These are phyloP conservation scores for Phytophthora crassamura DNA, from an alignment of 352 stramenopile genomes.

Conservation along the genomic window DNA sequence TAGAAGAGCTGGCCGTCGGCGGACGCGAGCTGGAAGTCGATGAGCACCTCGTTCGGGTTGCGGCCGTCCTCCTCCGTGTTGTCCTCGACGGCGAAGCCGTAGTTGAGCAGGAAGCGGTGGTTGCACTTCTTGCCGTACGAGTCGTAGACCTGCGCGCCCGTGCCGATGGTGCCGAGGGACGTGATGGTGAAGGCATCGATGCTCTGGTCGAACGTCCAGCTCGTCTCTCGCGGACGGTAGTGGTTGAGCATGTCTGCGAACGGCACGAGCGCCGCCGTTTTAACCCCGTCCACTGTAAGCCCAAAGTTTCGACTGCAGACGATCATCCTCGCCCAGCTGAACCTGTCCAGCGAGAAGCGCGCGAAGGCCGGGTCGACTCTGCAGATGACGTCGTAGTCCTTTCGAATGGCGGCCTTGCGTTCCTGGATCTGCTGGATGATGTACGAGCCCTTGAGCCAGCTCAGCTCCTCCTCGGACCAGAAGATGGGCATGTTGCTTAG, in stretches of 20 bases:
- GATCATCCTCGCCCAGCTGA: constrained; percentile 99
- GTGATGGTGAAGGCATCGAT: constrained; percentile 91
- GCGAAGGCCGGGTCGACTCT: constrained; percentile 90
- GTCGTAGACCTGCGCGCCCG: constrained; percentile 97
- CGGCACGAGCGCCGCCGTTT: constrained; percentile 97
- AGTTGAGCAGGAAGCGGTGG: constrained; percentile 99
- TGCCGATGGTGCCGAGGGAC: constrained; percentile 78
- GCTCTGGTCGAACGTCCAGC: constrained; percentile 90
- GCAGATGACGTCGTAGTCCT: constrained; percentile 98
- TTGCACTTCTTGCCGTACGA: constrained; percentile 99
- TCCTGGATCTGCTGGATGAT: constrained; percentile 96
- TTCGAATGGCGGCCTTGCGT: constrained; percentile 94
- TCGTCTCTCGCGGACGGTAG: constrained; percentile 98
- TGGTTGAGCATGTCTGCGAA: constrained; percentile 99
- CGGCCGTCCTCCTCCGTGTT: constrained; percentile 98
- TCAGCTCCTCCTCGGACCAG: constrained; percentile 95
- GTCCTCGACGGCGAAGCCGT: constrained; percentile 99
- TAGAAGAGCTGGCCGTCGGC: constrained; percentile 81
- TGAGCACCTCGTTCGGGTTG: constrained; percentile 98
- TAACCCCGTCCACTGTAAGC: constrained; percentile 96
- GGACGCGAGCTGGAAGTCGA: constrained; percentile 77
- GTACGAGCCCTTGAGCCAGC: constrained; percentile 92
- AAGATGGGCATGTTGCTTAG: constrained; percentile 99
- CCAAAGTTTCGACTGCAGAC: constrained; percentile 99
- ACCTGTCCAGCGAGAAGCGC: constrained; percentile 96